These are phyloP conservation scores for Beauveria caledonica DNA, from an alignment of 2,329 filamentous ascomycete genomes.

Conservation along the genomic window DNA sequence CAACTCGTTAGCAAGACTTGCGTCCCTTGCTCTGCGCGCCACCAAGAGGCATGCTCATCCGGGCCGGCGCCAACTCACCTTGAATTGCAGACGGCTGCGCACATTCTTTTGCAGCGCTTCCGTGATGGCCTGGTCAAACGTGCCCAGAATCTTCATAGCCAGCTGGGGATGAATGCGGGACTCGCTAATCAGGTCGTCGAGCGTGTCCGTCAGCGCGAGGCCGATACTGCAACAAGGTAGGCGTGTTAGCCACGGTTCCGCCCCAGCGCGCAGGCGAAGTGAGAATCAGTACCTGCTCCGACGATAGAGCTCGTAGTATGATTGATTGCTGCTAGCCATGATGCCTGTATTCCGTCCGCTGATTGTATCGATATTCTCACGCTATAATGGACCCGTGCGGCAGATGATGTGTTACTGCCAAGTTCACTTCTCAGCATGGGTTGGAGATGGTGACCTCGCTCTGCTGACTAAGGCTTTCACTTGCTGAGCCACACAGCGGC, in stretches of 20 bases:
- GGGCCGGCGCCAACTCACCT: constrained; percentile 50
- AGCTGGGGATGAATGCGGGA: constrained; percentile 95
- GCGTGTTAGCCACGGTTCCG: constrained; percentile 20
- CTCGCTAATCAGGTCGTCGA: constrained; percentile 92
- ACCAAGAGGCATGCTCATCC: background rate
- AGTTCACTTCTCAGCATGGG: background rate
- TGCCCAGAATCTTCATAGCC: constrained; percentile 94
- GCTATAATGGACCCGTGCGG: too few species aligned
- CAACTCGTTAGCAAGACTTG: constrained; percentile 3
- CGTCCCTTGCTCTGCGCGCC: background rate
- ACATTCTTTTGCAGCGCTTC: constrained; percentile 89
- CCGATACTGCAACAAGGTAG: constrained; percentile 62
- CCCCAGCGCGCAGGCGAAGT: constrained; percentile 11
- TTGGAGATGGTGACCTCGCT: background rate
- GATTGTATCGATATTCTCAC: background rate
- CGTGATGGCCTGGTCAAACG: constrained; percentile 90
- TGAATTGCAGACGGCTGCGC: constrained; percentile 85
- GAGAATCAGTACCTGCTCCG: constrained; percentile 73
- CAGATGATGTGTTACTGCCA: too few species aligned
- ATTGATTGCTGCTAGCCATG: constrained; percentile 45
- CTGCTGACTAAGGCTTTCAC: background rate
- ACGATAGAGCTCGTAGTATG: constrained; percentile 91
- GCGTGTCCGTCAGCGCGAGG: constrained; percentile 85
- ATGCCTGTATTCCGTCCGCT: constrained; percentile 10
- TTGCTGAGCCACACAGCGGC: background rate